Percentiles rank a stretch among this genome's conserved stretches.
phyloP scores from a whole-genome alignment of 1,284 basidiomycete species.

The Coniferiporia sulphurascens region DNA sequence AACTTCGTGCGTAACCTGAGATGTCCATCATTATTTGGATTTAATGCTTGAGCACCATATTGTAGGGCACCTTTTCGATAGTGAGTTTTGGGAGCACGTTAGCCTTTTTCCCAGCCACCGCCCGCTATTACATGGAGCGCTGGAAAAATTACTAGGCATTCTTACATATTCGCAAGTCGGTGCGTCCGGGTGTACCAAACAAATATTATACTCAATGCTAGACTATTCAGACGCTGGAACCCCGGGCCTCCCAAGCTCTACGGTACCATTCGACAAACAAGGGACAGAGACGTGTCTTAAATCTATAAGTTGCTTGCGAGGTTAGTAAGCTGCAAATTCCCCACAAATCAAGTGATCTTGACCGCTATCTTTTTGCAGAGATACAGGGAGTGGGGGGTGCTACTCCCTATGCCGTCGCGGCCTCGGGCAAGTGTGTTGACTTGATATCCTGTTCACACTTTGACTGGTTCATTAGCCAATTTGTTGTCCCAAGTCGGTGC shows the following conservation, averaged over 20 bases:
- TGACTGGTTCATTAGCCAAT: slow-evolving; percentile 29
- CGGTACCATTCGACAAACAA: slow-evolving; percentile 34
- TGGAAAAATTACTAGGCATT: slow-evolving; percentile 43
- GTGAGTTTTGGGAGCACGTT: slow-evolving; percentile 40
- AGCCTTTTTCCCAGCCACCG: slow-evolving; percentile 44
- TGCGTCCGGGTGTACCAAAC: slow-evolving; percentile 22
- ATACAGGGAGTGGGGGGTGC: neutral
- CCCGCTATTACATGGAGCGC: slow-evolving; percentile 30
- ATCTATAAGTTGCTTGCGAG: slow-evolving; percentile 32
- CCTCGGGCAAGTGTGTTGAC: slow-evolving; percentile 29
- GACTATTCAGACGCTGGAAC: slow-evolving; percentile 31
- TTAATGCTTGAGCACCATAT: slow-evolving; percentile 32
- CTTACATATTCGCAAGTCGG: slow-evolving; percentile 45
- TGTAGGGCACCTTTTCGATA: neutral
- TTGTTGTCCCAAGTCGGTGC: slow-evolving; percentile 44
- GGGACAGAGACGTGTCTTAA: slow-evolving; percentile 27
- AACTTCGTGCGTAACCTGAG: slow-evolving; percentile 4
- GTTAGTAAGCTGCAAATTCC: slow-evolving; percentile 25
- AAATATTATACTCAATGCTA: neutral
- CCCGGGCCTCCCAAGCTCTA: slow-evolving; percentile 42
- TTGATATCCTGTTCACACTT: neutral
- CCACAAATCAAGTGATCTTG: slow-evolving; percentile 20
- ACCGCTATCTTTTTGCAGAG: slow-evolving; percentile 1
- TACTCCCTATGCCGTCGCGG: slow-evolving; percentile 7
- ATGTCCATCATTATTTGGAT: neutral